Evolutionary conservation across 106 monocot species (phyloP).

Genomic region (Dendrobium nobile): DNA sequence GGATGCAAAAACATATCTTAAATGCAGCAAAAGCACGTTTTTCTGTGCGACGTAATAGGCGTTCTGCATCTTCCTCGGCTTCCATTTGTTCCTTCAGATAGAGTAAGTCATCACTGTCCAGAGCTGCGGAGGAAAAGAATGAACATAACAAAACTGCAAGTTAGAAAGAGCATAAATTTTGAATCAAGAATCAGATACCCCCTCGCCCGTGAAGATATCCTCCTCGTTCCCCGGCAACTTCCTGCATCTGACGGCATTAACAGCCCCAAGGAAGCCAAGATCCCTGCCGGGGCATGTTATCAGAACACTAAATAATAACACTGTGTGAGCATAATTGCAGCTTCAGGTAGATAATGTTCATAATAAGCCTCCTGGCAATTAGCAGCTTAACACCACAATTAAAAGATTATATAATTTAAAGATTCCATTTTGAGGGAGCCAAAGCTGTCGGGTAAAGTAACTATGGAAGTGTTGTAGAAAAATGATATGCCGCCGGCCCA

Average conservation of each 20-base stretch:
- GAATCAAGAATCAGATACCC: slow-evolving; percentile 37
- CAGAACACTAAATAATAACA: slow-evolving; percentile 43
- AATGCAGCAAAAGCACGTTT: slow-evolving; percentile 97
- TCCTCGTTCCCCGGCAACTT: slow-evolving; percentile 97
- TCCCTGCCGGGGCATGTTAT: slow-evolving; percentile 99
- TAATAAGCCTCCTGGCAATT: background rate
- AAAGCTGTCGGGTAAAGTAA: too few relatives aligned
- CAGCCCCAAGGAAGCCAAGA: slow-evolving; percentile 68
- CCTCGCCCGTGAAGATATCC: slow-evolving; percentile 98
- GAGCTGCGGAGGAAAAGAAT: slow-evolving; percentile 36
- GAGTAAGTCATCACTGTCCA: slow-evolving; percentile 96
- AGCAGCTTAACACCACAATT: background rate
- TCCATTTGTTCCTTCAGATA: slow-evolving; percentile 99
- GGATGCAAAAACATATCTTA: slow-evolving; percentile 69
- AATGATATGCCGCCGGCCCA: too few relatives aligned
- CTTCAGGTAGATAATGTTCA: background rate
- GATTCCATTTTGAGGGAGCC: too few relatives aligned
- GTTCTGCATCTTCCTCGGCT: slow-evolving; percentile 98
- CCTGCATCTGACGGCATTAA: slow-evolving; percentile 93
- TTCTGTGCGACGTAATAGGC: slow-evolving; percentile 86
- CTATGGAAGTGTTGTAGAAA: too few relatives aligned
- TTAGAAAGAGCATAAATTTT: background rate
- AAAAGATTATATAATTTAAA: too few relatives aligned
- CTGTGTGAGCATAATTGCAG: background rate
- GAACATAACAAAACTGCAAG: background rate